Base-by-base conservation (phyloP, 768 basidiomycete species). In the Cantharellus cinnabarinus region DNA sequence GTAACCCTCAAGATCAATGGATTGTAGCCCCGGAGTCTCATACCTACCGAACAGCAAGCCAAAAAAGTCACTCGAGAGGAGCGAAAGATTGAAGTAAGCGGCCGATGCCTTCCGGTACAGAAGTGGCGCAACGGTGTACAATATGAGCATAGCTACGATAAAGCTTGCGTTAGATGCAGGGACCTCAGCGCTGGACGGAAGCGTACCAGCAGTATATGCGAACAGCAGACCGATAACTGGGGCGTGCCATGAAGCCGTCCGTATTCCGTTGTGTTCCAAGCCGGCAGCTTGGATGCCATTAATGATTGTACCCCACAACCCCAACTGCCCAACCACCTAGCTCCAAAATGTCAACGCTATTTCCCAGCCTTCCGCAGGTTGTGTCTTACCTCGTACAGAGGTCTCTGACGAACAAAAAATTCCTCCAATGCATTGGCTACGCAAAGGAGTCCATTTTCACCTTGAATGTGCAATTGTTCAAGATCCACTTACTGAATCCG, bases 41-140 rank as follows among this genome's bases (percentile, higher is more conserved):
- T 34, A 65, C 65, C 2, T 56, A 68, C 69, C 89, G 66, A 91
- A 87, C 29, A 91, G 73, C 56, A 91, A 75, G 39, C 89, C 86
- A 65, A 82, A 91, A 64, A 89, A 91, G 70, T 90, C 87, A 67
- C 83, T 84, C 10, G 89, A 83, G n/a, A 91, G 77, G 5, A 90
- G 69, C 64, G 82, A 85, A 62, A 90, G 75, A 66, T 90, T 90
- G 71, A 80, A 90, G 72, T 81, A 90, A 4, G 85, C 79, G 15
- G 86, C 87, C 0, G 88, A 89, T 7, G 89, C 83, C 68, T 85
- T 75, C 60, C 89, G 83, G 70, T 90, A 90, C 44, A 91, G 70
- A 63, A 89, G 63, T n/a, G 88, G 88, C 2, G 89, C 85, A 52
- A 84, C 77, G 42, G 87, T 89, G 67, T 91, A 91, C 57, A 91